Conservation (phyloP, 352 stramenopile genomes). For the Globisporangium lucens region DNA sequence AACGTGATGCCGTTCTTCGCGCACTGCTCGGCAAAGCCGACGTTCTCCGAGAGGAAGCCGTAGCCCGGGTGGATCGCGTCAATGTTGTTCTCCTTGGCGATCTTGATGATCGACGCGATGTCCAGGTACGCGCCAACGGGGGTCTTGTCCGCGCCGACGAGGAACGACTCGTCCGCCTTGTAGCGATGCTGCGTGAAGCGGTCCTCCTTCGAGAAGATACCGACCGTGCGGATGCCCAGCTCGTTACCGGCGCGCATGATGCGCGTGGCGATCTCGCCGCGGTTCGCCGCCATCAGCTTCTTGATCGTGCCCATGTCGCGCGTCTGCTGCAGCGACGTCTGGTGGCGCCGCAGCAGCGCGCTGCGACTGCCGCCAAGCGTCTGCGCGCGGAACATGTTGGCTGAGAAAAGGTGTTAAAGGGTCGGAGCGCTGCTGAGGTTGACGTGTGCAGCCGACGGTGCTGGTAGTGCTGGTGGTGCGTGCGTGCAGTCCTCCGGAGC, state of each 20-base stretch:
- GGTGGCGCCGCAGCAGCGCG: slow-evolving; percentile 13
- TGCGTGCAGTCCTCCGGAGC: background rate
- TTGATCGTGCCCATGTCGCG: slow-evolving; percentile 84
- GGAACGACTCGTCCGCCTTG: slow-evolving; percentile 96
- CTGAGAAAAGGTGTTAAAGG: background rate
- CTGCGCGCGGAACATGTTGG: slow-evolving; percentile 44
- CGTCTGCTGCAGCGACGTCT: slow-evolving; percentile 20
- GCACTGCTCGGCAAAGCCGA: slow-evolving; percentile 92
- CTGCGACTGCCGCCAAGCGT: slow-evolving; percentile 21
- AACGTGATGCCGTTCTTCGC: slow-evolving; percentile 93
- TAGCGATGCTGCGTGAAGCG: slow-evolving; percentile 95
- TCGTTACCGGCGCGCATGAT: slow-evolving; percentile 95
- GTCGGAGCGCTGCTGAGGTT: background rate
- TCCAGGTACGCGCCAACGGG: slow-evolving; percentile 96
- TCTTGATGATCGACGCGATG: slow-evolving; percentile 92
- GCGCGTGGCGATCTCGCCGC: slow-evolving; percentile 96
- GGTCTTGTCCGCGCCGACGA: slow-evolving; percentile 88
- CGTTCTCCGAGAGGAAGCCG: slow-evolving; percentile 96
- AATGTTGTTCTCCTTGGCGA: slow-evolving; percentile 90
- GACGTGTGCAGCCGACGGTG: background rate
- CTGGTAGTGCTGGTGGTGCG: background rate
- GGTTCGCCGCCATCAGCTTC: slow-evolving; percentile 97
- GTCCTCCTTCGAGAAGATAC: slow-evolving; percentile 92
- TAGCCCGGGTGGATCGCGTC: slow-evolving; percentile 97
- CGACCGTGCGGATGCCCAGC: slow-evolving; percentile 90